Evolutionary conservation across 2,329 filamentous ascomycete species (phyloP), one percentile per base, ranked within the genome.

Genomic region (Scorias spongiosa): DNA sequence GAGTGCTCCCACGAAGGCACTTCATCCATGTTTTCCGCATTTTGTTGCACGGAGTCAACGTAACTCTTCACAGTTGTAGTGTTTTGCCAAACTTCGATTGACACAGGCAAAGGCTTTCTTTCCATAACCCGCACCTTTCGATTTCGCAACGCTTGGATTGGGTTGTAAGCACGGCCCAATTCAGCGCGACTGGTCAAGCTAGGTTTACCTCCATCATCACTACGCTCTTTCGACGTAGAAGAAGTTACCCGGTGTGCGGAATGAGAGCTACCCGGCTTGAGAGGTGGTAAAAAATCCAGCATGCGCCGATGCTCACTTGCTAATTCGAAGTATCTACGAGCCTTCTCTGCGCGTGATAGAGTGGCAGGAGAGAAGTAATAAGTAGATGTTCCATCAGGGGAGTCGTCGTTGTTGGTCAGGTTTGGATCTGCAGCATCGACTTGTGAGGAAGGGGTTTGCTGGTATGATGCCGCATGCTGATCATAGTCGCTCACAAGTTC

Each of bases 61-160:
- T 88, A 96, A 29, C 71, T 67, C 42, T 75, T 75, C 7, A 94
- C 84, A 39, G 69, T 75, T 2, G 75, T 69, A 1, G 84, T 68
- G 59, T 95, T 80, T 34, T 76, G 71, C 67, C 93, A 96, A 1
- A 84, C 84, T 51, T 84, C 80, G 1, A 72, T 70, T 48, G 85
- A 78, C 12, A 83, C 78, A 54, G 91, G 77, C 29, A 94, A 80
- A 0, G 74, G 65, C 50, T 75, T 80, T 36, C 84, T 76, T 63
- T 93, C 84, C 12, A 88, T 75, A 20, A 81, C 81, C 49, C 91
- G 75, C 10, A 91, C 75, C 58, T 88, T 89, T 40, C 89, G 76
- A 57, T 98, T 96, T 15, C 91, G 80, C 44, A 96, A 83, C 53
- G 86, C 86, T 61, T 96, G 91, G 18, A 98, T 65, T 4, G 89